phyloP scores from a whole-genome alignment of 2,329 filamentous ascomycete species.

The Alternaria sp. region DNA sequence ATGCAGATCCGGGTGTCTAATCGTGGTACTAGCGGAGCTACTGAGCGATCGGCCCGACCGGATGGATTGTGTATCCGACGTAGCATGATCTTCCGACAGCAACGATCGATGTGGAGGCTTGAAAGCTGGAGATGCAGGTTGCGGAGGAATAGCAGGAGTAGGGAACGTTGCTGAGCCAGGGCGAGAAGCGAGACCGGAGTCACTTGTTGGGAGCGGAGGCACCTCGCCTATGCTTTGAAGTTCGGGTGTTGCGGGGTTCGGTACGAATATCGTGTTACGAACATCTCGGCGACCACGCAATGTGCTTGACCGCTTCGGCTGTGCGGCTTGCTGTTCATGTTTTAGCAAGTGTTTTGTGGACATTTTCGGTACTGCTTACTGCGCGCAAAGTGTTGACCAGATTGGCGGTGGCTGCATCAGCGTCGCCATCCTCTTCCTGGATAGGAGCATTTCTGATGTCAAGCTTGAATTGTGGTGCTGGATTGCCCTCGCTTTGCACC shows the following conservation, averaged over 20 bases:
- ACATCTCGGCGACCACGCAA: conserved; percentile 89
- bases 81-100: conserved; percentile 63
- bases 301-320: conserved; percentile 69
- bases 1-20: conserved; percentile 82
- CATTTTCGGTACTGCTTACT: conserved; percentile 48
- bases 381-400: conserved; percentile 75
- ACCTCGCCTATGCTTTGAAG: conserved; percentile 50
- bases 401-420: conserved; percentile 75
- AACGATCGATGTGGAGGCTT: conserved; percentile 46
- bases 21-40: conserved; percentile 66
- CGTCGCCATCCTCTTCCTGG: conserved; percentile 76
- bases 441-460: conserved; percentile 82
- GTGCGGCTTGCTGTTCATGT: conserved; percentile 62
- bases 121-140: conserved; percentile 49
- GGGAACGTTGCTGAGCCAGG: conserved; percentile 31
- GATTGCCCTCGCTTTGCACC: conserved; percentile 36
- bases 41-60: conserved; percentile 84
- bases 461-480: conserved; percentile 71
- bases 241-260: conserved; percentile 55
- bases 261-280: conserved; percentile 86
- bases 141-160: conserved; percentile 38
- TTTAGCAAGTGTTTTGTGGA: conserved; percentile 26
- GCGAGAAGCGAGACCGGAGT: conserved; percentile 23
- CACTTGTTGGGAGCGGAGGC: conserved; percentile 41
- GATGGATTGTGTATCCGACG: conserved; percentile 89